Evolutionary conservation across 768 basidiomycete genomes (phyloP), one percentile per base, ranked within the genome.

Genomic region (Trametes cinnabarina): DNA sequence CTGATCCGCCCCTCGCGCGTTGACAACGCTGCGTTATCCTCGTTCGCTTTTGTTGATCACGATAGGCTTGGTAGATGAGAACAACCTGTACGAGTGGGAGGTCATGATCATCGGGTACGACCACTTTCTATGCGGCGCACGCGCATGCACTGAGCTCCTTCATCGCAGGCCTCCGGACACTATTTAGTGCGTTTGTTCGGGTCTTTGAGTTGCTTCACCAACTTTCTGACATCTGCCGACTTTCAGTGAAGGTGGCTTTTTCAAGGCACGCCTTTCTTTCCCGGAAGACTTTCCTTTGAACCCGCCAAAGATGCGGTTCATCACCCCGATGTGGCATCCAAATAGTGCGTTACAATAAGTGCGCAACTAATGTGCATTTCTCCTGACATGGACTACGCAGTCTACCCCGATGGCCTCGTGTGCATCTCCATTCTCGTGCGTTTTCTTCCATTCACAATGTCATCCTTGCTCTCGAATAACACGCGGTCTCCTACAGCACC

Each of bases 81-180:
- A 86, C 73, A 95, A 98, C 75, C 76, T 98, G 12, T 92, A 89
- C 57, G 95, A 98, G 76, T 99, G 97, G 97, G 94, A 97, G 65
- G 82, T 98, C 68, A 79, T 97, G 69, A 87, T 97, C 64, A 96
- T 96, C 69, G 93, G 94, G 93, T 95, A 62, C 57, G 84, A n/a
- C 74, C 46, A 3, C 15, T 19, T 3, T 7, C n/a, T 10, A 4
- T 12, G 14, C 30, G 20, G 11, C 10, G 34, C 41, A 32, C 19
- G 17, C 37, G 10, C 44, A 22, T 12, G 25, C 15, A 35, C 30
- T 44, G 37, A 57, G 55, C 30, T 42, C 2, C 32, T 5, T 37
- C 22, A 52, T 37, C 47, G 17, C 72, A 97, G 95, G 10, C 93
- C 96, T 30, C 82, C 88, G 32, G 95, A 98, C 70, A 96, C 95